Base-by-base conservation (phyloP, 2,329 filamentous ascomycete species). In the Neofusicoccum cordaticola region DNA sequence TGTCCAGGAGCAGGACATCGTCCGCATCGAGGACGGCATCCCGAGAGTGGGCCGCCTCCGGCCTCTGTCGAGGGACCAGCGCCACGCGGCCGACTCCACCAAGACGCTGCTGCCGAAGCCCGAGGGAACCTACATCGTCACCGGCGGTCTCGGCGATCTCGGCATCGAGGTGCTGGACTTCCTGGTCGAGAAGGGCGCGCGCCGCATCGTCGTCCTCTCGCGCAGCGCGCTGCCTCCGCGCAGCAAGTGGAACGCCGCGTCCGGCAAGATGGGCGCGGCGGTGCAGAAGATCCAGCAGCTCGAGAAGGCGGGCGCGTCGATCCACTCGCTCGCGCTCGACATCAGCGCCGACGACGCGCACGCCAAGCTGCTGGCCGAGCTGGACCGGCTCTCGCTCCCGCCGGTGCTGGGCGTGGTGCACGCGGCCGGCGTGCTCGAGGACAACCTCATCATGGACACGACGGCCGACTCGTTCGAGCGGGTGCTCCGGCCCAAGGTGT, bases 51-150 rank as follows among this genome's bases (percentile, higher is more conserved):
- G 72, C 8, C 68, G 72, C 2, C 69, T 80, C 17, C 71, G 75
- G 5, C 66, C 70, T 4, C 67, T 73, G 8, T 62, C 68, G 11
- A 71, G 68, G 35, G 65, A 67, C 4, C 67, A 71, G 61, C 52
- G 65, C 17, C 37, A 50, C 45, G 67, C 56, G 12, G 66, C 34
- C n/a, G 44, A 44, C 22, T 53, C 63, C 11, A 42, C 27, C 5
- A 65, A 42, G 17, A 67, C 57, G 1, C 57, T 71, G 34, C 57
- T 70, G 17, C 74, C 74, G 7, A 67, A 64, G 42, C 67, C 72
- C 11, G 70, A 76, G n/a, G 78, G 79, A 2, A 81, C 79, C 0
- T 82, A 82, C 64, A 35, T 82, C 17, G 75, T 82, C 31, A 79
- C 79, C 13, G 79, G 79, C 47, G 78, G 78, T 1, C 69, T 80